Conservation (phyloP, 2,329 filamentous ascomycete species). For the Colletotrichum chlorophyti region DNA sequence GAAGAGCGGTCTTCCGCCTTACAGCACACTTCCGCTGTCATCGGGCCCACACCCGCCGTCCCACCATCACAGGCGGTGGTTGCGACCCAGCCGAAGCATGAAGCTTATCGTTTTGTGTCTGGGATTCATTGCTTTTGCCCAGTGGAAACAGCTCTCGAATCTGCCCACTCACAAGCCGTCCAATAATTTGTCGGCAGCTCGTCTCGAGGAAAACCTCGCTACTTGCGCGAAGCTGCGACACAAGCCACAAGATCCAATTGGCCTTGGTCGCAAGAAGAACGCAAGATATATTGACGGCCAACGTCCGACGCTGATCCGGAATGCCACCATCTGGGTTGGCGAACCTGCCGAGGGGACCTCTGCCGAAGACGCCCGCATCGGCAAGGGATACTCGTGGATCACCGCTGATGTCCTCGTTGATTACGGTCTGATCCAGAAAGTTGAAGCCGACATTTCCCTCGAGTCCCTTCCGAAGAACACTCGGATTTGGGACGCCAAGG, state of each 20-base stretch:
- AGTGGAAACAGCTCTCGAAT: slow-evolving; percentile 50
- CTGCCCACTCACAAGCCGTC: slow-evolving; percentile 27
- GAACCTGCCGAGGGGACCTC: slow-evolving; percentile 62
- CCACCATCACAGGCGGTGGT: slow-evolving; percentile 1
- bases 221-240: slow-evolving; percentile 62
- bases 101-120: slow-evolving; percentile 51
- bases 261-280: slow-evolving; percentile 63
- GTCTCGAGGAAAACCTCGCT: slow-evolving; percentile 59
- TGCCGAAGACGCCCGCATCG: slow-evolving; percentile 59
- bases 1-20: slow-evolving; percentile 53
- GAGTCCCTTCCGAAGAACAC: slow-evolving; percentile 53
- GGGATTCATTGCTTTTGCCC: slow-evolving; percentile 57
- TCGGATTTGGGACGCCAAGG: slow-evolving; percentile 62
- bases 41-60: slow-evolving; percentile 24
- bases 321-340: slow-evolving; percentile 71
- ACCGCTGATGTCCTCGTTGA: slow-evolving; percentile 66
- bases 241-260: slow-evolving; percentile 62
- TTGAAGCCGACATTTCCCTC: slow-evolving; percentile 51
- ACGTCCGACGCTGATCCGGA: slow-evolving; percentile 67
- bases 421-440: slow-evolving; percentile 64
- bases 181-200: slow-evolving; percentile 54
- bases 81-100: slow-evolving; percentile 23
- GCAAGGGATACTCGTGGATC: slow-evolving; percentile 67
- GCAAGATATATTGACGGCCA: slow-evolving; percentile 66
- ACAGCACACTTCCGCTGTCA: slow-evolving; percentile 43